Base-by-base conservation (phyloP, 2,329 filamentous ascomycete genomes). In the Anisogramma anomala region DNA sequence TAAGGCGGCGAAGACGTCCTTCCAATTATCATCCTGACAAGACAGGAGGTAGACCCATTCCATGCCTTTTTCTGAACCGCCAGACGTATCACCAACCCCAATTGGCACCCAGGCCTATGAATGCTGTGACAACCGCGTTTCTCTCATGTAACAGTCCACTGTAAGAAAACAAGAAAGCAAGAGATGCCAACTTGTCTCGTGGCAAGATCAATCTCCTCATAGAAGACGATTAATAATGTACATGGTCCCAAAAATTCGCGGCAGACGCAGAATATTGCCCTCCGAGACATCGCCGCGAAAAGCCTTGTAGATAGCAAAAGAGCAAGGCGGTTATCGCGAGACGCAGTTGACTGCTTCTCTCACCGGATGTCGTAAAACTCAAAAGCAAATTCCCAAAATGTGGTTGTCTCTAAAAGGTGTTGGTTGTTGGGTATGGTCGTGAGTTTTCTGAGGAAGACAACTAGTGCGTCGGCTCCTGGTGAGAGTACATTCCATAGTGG, bases 401-500 rank as follows among this genome's bases (percentile, higher is more conserved):
- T 28, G 18, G n/a, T 8, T 41, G 23, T 10, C 20, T 39, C 22
- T 8, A 17, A 4, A 26, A n/a, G 3, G 28, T 17, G 22, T 22
- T 13, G 14, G 13, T 27, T 18, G 22, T 32, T 32, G 28, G 14
- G 15, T 26, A 18, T 9, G 22, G n/a, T 34, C 7, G 11, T 6
- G 9, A 14, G 19, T 18, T n/a, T 10, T 20, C n/a, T 23, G 11
- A 14, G 4, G 10, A 25, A 30, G 17, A 5, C n/a, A 37, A n/a
- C 28, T 45, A 58, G 39, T 57, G 50, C 13, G 43, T 46, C 6
- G 44, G 17, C 38, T 57, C 55, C 41, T 53, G 48, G 10, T 54
- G 59, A 47, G 65, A 64, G 28, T 68, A 51, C 3, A 63, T 52
- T 8, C 59, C 53, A 37, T 74, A 69, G 41, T 68, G 71, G 43